Evolutionary conservation across 805 yeast genomes (phyloP), one percentile per base, ranked within the genome.

Genomic region (Metschnikowia cubensis): DNA sequence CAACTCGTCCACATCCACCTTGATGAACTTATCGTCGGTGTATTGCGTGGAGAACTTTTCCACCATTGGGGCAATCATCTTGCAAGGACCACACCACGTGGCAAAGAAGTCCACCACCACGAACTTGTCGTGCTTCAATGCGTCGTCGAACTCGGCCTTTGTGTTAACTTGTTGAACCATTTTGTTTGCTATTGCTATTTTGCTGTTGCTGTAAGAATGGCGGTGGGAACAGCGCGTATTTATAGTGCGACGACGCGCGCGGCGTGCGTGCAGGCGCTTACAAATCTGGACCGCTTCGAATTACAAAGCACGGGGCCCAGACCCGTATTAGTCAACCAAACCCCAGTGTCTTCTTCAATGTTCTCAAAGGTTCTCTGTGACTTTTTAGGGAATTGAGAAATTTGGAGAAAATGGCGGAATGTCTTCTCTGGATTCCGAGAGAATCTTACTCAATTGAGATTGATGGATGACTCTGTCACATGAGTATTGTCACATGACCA

Each of bases 71-170:
- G 97, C 91, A 73, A 94, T 86, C 83, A 88, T 88, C 81, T 92
- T 94, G 80, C 99, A 92, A 55, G 99, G 98, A 61, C 97, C 97
- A 74, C 99, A 92, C 97, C 98, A 94, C 54, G 91, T 83, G 62
- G 98, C 98, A 67, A 82, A 91, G 77, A 92, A 94, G 77, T 94
- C 98, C 60, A 94, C 89, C 60, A 94, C 91, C 60, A 89, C 91
- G 65, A 89, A 77, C 61, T 86, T 87, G 59, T 80, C 81, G 63
- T 76, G 76, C 51, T 70, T 60, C 64, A 85, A 79, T 58, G 84
- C 85, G 52, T 76, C 74, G 48, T 80, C 73, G 79, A 91, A 92
- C 68, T 90, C 91, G 50, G 67, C 60, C 41, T 55, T 60, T 47
- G 65, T 55, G 13, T 60, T 47, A 50, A 74, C 59, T 54, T 59